Conservation (phyloP, 2,329 filamentous ascomycete species). For the Diaporthe sp. region DNA sequence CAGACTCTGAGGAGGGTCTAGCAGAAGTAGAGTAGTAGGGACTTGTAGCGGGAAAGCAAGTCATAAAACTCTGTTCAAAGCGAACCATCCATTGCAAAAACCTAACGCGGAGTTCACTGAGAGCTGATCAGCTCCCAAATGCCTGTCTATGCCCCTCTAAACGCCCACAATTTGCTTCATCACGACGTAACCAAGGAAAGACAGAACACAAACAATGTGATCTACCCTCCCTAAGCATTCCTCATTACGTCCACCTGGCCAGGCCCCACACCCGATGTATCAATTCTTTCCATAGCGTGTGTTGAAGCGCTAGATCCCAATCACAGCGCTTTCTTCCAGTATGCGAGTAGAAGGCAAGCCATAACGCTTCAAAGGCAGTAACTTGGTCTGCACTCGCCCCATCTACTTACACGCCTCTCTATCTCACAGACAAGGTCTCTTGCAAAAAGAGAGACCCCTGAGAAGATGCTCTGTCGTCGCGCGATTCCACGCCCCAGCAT, state of each 20-base stretch:
- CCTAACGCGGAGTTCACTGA: slow-evolving; percentile 27
- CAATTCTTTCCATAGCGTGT: slow-evolving; percentile 9
- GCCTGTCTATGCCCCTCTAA: slow-evolving; percentile 42
- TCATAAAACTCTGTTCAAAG: slow-evolving; percentile 4
- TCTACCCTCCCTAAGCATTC: slow-evolving; percentile 30
- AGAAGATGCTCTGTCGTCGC: not conserved
- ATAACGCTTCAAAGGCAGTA: slow-evolving; percentile 7
- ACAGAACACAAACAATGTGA: slow-evolving; percentile 29
- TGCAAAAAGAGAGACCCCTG: not conserved
- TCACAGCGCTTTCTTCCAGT: slow-evolving; percentile 5
- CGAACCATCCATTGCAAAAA: slow-evolving; percentile 34
- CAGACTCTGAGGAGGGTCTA: slow-evolving; percentile 50
- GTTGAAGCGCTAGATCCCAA: not conserved
- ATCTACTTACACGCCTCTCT: slow-evolving; percentile 13
- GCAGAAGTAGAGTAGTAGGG: slow-evolving; percentile 37
- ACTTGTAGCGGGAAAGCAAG: slow-evolving; percentile 24
- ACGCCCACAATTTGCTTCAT: slow-evolving; percentile 42
- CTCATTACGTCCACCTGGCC: slow-evolving; percentile 33
- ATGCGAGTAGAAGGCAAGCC: slow-evolving; percentile 3
- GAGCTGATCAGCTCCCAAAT: slow-evolving; percentile 38
- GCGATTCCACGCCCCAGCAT: not conserved
- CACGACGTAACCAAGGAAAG: slow-evolving; percentile 36
- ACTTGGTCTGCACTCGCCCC: not conserved
- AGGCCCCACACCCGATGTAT: not conserved
- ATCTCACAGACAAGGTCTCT: not conserved